phyloP scores from a whole-genome alignment of 2,329 filamentous ascomycete species.

The Phoma sp. region DNA sequence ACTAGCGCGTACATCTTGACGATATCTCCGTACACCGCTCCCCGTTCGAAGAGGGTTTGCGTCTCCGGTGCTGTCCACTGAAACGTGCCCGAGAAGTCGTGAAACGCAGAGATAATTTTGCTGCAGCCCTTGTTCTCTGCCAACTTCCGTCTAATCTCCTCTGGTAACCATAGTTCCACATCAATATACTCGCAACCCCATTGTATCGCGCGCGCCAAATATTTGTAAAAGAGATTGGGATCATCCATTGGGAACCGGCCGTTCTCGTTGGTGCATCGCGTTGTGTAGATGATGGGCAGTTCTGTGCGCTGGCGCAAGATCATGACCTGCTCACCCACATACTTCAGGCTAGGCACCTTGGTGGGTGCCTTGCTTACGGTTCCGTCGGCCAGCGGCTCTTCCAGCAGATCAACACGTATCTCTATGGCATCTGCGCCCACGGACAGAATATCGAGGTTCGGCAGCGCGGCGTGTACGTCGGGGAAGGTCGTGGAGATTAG shows the following conservation, averaged over 20 bases:
- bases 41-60: conserved; percentile 74
- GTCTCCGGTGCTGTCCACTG: conserved; percentile 81
- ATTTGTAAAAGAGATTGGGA: conserved; percentile 75
- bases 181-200: conserved; percentile 93
- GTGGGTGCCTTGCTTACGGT: conserved; percentile 71
- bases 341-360: conserved; percentile 77
- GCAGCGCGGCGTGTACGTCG: conserved; percentile 80
- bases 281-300: conserved; percentile 89
- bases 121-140: conserved; percentile 77
- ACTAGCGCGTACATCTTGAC: conserved; percentile 92
- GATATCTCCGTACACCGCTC: conserved; percentile 79
- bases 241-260: conserved; percentile 86
- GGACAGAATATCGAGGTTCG: conserved; percentile 85
- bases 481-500: conserved; percentile 90
- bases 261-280: conserved; percentile 81
- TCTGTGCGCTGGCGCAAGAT: conserved; percentile 82
- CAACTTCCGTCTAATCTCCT: conserved; percentile 72
- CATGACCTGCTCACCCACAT: conserved; percentile 88
- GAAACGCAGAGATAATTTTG: conserved; percentile 89
- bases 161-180: conserved; percentile 86
- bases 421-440: conserved; percentile 88
- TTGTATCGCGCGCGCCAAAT: conserved; percentile 83
- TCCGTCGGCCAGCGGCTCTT: conserved; percentile 70
- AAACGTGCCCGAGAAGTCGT: conserved; percentile 85
- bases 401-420: conserved; percentile 80